A percentile compares a stretch with the other conserved stretches of the same genome.
These are phyloP conservation scores for Gymnopilus junonius DNA, from an alignment of 768 basidiomycete species.

Conservation along the genomic window DNA sequence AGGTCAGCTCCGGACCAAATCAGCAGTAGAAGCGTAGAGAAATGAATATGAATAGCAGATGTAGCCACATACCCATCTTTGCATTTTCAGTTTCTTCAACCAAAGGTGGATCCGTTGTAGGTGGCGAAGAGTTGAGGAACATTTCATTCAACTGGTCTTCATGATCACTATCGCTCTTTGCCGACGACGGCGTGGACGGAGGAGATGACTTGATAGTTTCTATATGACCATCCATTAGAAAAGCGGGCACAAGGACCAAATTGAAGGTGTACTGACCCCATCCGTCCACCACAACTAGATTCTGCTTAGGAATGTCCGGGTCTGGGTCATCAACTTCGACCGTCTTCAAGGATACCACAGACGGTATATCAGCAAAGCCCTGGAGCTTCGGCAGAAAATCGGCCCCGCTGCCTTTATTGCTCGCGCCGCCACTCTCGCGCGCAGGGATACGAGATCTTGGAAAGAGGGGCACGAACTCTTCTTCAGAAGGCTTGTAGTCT, in stretches of 20 bases:
- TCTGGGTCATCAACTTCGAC: conserved; percentile 39
- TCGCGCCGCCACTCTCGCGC: conserved; percentile 11
- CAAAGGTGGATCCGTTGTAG: conserved; percentile 42
- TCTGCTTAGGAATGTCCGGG: conserved; percentile 46
- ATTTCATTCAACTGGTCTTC: conserved; percentile 59
- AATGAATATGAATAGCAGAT: neutral
- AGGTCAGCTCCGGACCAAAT: neutral
- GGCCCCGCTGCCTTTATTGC: neutral
- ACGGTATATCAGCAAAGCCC: conserved; percentile 11
- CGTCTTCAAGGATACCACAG: conserved; percentile 1
- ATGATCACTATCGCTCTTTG: conserved; percentile 36
- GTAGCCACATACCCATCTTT: conserved; percentile 55
- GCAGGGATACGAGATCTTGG: conserved; percentile 35
- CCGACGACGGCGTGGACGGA: conserved; percentile 44
- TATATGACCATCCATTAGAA: conserved; percentile 14
- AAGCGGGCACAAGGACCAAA: neutral
- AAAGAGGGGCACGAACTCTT: conserved; percentile 44
- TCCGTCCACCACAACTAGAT: conserved; percentile 65
- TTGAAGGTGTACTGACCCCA: conserved; percentile 53
- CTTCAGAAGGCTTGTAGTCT: conserved; percentile 11
- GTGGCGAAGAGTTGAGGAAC: conserved; percentile 51
- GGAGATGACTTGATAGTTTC: conserved; percentile 45
- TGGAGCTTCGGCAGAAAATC: conserved; percentile 9
- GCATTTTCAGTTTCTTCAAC: conserved; percentile 42
- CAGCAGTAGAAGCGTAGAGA: neutral